A percentile compares a stretch with the other conserved stretches of the same genome.
Evolutionary conservation across 495 filamentous ascomycete genomes (phyloP).

Genomic region (Penicillium crystallinum): DNA sequence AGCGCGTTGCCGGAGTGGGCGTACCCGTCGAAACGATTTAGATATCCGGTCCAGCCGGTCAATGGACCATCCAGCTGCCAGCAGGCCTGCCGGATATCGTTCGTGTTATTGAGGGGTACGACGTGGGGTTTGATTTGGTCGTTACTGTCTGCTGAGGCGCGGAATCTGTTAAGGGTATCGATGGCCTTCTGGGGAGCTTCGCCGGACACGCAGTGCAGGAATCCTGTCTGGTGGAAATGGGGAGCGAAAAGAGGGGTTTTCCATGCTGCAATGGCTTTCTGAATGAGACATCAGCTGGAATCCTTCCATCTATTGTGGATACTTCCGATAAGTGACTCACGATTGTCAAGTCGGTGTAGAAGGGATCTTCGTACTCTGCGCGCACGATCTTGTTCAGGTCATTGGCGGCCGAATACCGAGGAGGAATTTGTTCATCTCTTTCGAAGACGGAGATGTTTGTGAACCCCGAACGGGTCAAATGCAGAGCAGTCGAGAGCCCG

Average conservation of each 20-base stretch:
- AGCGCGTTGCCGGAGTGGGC: constrained; percentile 46
- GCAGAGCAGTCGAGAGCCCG: constrained; percentile 48
- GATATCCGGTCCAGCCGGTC: constrained; percentile 50
- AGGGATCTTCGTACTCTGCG: constrained; percentile 49
- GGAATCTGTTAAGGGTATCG: constrained; percentile 41
- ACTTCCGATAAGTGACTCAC: constrained; percentile 21
- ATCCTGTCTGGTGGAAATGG: constrained; percentile 51
- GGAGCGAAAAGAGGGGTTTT: constrained; percentile 47
- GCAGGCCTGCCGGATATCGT: constrained; percentile 35
- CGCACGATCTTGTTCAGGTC: constrained; percentile 53
- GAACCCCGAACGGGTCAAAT: constrained; percentile 43
- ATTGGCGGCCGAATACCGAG: constrained; percentile 39
- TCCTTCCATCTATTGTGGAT: constrained; percentile 1
- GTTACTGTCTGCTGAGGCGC: constrained; percentile 35
- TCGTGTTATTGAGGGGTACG: constrained; percentile 23
- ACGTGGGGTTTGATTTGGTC: constrained; percentile 33
- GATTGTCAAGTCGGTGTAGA: constrained; percentile 44
- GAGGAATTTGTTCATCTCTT: constrained; percentile 23
- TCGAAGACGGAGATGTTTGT: constrained; percentile 36
- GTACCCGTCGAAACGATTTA: constrained; percentile 51
- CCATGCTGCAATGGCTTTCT: constrained; percentile 49
- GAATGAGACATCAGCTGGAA: constrained; percentile 13
- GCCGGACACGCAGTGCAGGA: constrained; percentile 45
- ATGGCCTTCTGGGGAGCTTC: constrained; percentile 43
- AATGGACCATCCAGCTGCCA: constrained; percentile 45